These are phyloP conservation scores for Besnoitia besnoiti DNA, from an alignment of 169 alveolate genomes.

Conservation along the genomic window DNA sequence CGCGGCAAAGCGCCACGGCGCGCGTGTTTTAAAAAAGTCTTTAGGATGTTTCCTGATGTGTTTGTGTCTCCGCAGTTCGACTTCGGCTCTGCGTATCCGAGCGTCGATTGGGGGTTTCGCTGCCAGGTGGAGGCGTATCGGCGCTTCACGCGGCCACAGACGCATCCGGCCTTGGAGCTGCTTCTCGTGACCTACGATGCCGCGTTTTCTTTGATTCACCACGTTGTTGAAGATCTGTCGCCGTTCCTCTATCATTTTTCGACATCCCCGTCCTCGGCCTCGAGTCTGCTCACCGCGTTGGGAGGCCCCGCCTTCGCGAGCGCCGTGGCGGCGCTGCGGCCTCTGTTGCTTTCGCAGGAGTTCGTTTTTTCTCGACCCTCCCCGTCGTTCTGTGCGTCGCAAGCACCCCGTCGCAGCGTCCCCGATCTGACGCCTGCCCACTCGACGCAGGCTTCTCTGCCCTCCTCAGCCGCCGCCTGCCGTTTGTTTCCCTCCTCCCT, in stretches of 20 bases:
- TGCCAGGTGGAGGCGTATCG: constrained; percentile 14
- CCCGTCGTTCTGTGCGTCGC: background rate
- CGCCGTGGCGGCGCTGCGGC: background rate
- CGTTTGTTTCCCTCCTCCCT: background rate
- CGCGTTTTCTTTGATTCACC: background rate
- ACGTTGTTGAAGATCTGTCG: constrained; percentile 3
- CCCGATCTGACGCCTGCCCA: too few relatives aligned
- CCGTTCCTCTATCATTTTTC: background rate
- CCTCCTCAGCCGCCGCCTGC: background rate
- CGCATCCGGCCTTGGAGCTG: constrained; percentile 13
- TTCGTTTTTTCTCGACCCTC: background rate
- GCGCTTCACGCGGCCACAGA: background rate
- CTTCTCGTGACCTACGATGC: constrained; percentile 3
- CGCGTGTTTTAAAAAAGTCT: too few relatives aligned
- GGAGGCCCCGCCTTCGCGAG: background rate
- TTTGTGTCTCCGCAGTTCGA: constrained; percentile 37
- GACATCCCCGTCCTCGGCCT: background rate
- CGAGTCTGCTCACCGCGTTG: background rate
- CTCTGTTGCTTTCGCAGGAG: background rate
- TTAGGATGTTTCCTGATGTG: too few relatives aligned
- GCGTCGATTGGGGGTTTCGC: constrained; percentile 30
- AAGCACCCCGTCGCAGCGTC: too few relatives aligned
- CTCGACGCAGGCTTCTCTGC: background rate
- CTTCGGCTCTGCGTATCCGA: constrained; percentile 2
- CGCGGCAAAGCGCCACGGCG: too few relatives aligned